phyloP scores from a whole-genome alignment of 1,284 basidiomycete genomes.

The Malassezia yamatoensis region DNA sequence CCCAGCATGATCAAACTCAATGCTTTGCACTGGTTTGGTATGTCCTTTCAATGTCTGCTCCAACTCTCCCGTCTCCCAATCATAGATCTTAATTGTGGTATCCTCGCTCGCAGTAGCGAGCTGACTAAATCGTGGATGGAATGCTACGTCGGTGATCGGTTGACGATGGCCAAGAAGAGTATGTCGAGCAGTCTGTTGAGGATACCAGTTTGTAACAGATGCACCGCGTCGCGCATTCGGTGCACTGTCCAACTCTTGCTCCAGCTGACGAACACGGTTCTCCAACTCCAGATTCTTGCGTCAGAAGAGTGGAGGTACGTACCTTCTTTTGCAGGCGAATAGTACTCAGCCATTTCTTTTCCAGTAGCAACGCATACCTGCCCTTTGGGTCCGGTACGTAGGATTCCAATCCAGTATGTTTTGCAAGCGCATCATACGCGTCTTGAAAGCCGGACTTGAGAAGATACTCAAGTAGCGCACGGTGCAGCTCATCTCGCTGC shows the following conservation, averaged over 20 bases:
- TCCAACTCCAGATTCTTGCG: conserved; percentile 59
- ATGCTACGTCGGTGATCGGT: conserved; percentile 66
- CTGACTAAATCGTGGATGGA: conserved; percentile 75
- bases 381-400: conserved; percentile 71
- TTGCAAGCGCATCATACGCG: conserved; percentile 59
- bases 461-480: conserved; percentile 65
- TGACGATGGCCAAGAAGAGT: conserved; percentile 69
- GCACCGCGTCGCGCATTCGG: conserved; percentile 58
- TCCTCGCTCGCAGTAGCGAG: conserved; percentile 78
- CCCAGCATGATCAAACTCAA: conserved; percentile 77
- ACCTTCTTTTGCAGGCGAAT: conserved; percentile 88
- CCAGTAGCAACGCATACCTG: conserved; percentile 69
- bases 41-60: conserved; percentile 84
- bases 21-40: conserved; percentile 74
- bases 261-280: conserved; percentile 62
- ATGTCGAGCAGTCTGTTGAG: conserved; percentile 66
- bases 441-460: conserved; percentile 58
- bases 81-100: conserved; percentile 80
- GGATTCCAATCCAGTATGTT: conserved; percentile 54
- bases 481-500: conserved; percentile 66
- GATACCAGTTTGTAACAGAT: conserved; percentile 68
- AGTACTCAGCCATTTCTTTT: conserved; percentile 91
- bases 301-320: conserved; percentile 19
- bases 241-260: conserved; percentile 60
- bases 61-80: conserved; percentile 88